Evolutionary conservation across 192 early-diverging fungal species (phyloP).

Genomic region (Linnemannia elongata): DNA sequence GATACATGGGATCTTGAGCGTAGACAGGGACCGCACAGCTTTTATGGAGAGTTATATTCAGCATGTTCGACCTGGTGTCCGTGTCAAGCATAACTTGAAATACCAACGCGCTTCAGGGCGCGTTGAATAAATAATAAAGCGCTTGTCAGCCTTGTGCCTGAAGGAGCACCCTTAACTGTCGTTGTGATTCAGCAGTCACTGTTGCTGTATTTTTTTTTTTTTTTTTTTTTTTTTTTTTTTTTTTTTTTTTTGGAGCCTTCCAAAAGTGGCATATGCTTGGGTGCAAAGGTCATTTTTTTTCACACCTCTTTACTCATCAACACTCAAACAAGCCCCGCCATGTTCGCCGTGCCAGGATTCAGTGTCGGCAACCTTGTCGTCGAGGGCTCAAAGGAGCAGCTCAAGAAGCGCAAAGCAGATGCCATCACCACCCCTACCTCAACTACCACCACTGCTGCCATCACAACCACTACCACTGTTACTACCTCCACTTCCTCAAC

Average conservation of each 20-base stretch:
- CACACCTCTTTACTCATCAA: not conserved
- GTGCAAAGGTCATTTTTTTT: not conserved
- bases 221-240: conserved; percentile 21
- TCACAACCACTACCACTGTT: not conserved
- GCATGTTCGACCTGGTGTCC: conserved; percentile 25
- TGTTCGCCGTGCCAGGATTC: conserved; percentile 54
- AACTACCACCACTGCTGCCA: not conserved
- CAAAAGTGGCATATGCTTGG: too few relatives aligned
- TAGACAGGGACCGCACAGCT: conserved; percentile 8
- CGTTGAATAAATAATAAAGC: not conserved
- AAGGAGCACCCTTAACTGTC: not conserved
- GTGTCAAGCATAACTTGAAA: conserved; percentile 11
- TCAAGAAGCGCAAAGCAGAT: conserved; percentile 51
- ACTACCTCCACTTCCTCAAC: not conserved
- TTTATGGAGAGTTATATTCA: conserved; percentile 38
- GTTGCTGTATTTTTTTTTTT: conserved; percentile 15
- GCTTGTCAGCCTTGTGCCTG: not conserved
- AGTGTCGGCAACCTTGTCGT: conserved; percentile 53
- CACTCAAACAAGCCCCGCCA: conserved; percentile 6
- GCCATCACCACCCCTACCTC: not conserved
- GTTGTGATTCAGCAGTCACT: not conserved
- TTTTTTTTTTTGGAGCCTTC: too few relatives aligned
- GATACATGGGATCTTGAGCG: conserved; percentile 22
- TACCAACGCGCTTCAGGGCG: not conserved
- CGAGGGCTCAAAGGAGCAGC: conserved; percentile 52